Percentiles rank a stretch among this genome's conserved stretches.
phyloP scores from a whole-genome alignment of 495 filamentous ascomycete species.

The Penicillium maclennaniae region DNA sequence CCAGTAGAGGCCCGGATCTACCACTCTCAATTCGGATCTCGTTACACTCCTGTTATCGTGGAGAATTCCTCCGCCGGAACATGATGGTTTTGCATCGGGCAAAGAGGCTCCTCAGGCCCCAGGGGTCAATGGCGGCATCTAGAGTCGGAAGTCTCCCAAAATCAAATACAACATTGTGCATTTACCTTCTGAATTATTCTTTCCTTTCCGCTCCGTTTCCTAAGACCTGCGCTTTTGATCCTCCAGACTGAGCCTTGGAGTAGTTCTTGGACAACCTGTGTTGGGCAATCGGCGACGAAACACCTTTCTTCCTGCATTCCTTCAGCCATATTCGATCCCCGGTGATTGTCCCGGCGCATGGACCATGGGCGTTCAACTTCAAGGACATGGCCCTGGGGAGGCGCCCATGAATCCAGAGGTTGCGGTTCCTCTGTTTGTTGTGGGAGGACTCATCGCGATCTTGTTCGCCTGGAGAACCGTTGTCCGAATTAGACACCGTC shows the following conservation, averaged over 20 bases:
- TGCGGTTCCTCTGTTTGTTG: constrained; percentile 34
- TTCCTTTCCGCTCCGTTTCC: not conserved
- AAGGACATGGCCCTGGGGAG: constrained; percentile 26
- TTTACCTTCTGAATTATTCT: constrained; percentile 4
- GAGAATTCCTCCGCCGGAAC: not conserved
- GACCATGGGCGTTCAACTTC: constrained; percentile 29
- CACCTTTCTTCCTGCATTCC: not conserved
- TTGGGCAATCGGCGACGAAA: constrained; percentile 12
- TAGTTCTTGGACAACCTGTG: constrained; percentile 15
- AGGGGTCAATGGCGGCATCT: constrained; percentile 31
- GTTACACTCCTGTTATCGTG: constrained; percentile 21
- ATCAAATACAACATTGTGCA: constrained; percentile 15
- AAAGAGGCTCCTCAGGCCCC: constrained; percentile 3
- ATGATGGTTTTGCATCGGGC: constrained; percentile 19
- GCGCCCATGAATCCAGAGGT: constrained; percentile 36
- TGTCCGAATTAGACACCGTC: constrained; percentile 28
- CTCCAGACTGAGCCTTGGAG: constrained; percentile 10
- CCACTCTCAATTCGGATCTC: constrained; percentile 11
- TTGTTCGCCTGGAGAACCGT: constrained; percentile 25
- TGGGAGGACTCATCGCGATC: constrained; percentile 24
- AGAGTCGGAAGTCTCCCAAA: not conserved
- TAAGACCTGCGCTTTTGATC: not conserved
- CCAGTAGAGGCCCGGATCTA: not conserved
- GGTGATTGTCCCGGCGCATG: constrained; percentile 8
- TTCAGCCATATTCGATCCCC: not conserved